Percentiles rank a stretch among this genome's conserved stretches.
These are phyloP conservation scores for Geosiphon pyriformis DNA, from an alignment of 192 early-diverging fungal species.

Conservation along the genomic window DNA sequence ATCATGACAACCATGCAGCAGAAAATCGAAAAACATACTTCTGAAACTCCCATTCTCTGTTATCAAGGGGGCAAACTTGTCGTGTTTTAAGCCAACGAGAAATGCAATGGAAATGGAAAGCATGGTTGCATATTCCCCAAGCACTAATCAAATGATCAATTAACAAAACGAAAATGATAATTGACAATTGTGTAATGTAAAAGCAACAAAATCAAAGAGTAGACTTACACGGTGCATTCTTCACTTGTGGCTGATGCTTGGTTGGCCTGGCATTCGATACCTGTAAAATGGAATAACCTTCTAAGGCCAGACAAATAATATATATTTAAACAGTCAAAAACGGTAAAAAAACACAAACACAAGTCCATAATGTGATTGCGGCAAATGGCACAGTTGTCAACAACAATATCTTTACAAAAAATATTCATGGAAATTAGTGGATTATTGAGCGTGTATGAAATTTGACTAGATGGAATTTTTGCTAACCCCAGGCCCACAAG, in stretches of 20 bases:
- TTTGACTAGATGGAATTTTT: not conserved
- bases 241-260: conserved; percentile 88
- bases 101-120: conserved; percentile 99
- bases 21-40: conserved; percentile 53
- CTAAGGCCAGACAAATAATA: conserved; percentile 1
- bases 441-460: not conserved
- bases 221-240: conserved; percentile 86
- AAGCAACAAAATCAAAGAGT: conserved; percentile 9
- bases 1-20: no score
- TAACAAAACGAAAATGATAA: no score
- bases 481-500: conserved; percentile 94
- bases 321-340: not conserved
- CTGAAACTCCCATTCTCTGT: conserved; percentile 97
- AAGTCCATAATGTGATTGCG: conserved; percentile 99
- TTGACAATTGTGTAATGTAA: conserved; percentile 1
- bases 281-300: conserved; percentile 30
- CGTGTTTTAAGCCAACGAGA: conserved; percentile 95
- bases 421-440: conserved; percentile 1
- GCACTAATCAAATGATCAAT: no score
- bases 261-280: conserved; percentile 97
- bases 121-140: conserved; percentile 61
- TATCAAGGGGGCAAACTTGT: conserved; percentile 96
- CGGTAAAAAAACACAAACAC: conserved; percentile 50
- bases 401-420: conserved; percentile 75
- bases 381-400: conserved; percentile 98